phyloP scores from a whole-genome alignment of 495 filamentous ascomycete species.

The Cladorrhinum samala region DNA sequence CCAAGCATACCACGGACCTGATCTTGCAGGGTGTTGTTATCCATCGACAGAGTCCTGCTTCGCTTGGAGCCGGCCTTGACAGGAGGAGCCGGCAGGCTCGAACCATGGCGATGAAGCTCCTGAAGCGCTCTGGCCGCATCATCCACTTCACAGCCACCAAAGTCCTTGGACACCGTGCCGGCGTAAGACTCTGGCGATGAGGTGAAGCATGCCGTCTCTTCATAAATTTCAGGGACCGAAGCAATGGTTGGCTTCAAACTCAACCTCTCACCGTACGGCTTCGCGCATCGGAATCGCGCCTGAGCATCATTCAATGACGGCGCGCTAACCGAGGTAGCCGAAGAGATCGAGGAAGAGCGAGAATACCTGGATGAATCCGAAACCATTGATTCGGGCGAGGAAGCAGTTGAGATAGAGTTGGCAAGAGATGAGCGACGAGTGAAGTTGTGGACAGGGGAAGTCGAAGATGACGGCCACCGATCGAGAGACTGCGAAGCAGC shows the following conservation, averaged over 20 bases:
- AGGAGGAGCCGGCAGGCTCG: conserved; percentile 28
- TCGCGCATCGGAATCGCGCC: conserved; percentile 78
- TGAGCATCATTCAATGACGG: conserved; percentile 65
- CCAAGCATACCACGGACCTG: conserved; percentile 61
- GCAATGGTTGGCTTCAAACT: conserved; percentile 41
- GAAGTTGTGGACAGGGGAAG: conserved; percentile 51
- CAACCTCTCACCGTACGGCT: conserved; percentile 50
- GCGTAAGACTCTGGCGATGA: conserved; percentile 58
- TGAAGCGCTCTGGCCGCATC: conserved; percentile 64
- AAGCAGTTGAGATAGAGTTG: conserved; percentile 67
- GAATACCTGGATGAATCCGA: conserved; percentile 74
- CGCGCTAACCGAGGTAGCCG: conserved; percentile 62
- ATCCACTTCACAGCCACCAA: conserved; percentile 45
- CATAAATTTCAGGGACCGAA: conserved; percentile 47
- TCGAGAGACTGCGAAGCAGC: conserved; percentile 51
- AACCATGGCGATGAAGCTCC: conserved; percentile 47
- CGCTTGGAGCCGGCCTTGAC: conserved; percentile 52
- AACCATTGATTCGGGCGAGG: conserved; percentile 87
- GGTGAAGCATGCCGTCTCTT: conserved; percentile 47
- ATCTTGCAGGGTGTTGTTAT: conserved; percentile 56
- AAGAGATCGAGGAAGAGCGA: conserved; percentile 68
- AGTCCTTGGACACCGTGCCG: conserved; percentile 46
- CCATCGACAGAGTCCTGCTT: conserved; percentile 61
- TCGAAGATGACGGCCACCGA: conserved; percentile 54
- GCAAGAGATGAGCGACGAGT: conserved; percentile 70